A percentile compares a stretch with the other conserved stretches of the same genome.
Conservation (phyloP, 129 eudicot species). For the Solidago caesia region DNA sequence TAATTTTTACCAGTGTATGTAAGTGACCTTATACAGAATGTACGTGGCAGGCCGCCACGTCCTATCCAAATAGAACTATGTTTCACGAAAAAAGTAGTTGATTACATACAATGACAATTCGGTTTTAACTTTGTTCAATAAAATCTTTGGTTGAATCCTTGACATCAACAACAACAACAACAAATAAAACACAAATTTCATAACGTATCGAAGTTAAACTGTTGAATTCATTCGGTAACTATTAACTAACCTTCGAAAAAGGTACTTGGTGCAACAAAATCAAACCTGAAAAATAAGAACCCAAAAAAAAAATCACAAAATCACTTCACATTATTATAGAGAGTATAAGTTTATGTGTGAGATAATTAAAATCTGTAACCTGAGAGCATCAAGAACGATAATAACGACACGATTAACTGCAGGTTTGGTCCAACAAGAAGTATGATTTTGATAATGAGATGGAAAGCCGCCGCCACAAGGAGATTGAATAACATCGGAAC, state of each 20-base stretch:
- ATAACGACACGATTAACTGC: constrained; percentile 78
- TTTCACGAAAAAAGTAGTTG: too few species aligned
- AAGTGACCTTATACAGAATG: too few species aligned
- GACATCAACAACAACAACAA: background rate
- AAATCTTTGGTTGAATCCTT: background rate
- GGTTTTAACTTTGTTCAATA: too few species aligned
- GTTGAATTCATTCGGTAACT: background rate
- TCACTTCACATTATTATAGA: background rate
- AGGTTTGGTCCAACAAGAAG: constrained; percentile 77
- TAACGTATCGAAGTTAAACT: background rate
- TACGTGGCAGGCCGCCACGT: too few species aligned
- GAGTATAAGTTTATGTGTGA: background rate
- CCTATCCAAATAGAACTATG: too few species aligned
- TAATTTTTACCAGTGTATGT: too few species aligned
- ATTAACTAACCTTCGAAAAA: constrained; percentile 56
- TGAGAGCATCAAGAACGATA: constrained; percentile 88
- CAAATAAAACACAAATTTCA: too few species aligned
- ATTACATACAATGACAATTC: too few species aligned
- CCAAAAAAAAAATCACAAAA: background rate
- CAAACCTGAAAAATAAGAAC: constrained; percentile 51
- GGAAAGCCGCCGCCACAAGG: constrained; percentile 47
- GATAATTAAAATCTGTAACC: constrained; percentile 34
- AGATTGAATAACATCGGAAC: constrained; percentile 67
- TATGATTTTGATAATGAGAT: constrained; percentile 4
- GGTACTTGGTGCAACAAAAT: constrained; percentile 91